Conservation (phyloP, 176 grass and related monocot species). For the Cymbopogon citratus region DNA sequence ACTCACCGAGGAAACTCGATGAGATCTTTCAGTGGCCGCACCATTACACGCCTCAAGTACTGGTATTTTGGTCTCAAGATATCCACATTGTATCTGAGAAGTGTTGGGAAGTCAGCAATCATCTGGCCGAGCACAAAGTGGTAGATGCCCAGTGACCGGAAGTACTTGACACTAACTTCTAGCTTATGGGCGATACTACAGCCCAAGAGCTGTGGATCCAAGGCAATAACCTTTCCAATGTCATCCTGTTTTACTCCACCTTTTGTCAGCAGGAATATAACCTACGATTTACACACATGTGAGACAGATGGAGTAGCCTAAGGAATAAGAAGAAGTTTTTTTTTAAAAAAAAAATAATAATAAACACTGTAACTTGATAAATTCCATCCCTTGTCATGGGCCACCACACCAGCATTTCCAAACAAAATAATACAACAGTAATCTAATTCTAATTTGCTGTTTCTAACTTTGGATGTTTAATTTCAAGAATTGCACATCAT, state of each 20-base stretch:
- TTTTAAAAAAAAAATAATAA: not conserved
- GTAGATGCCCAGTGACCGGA: constrained; percentile 78
- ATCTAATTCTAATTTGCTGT: not conserved
- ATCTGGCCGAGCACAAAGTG: constrained; percentile 65
- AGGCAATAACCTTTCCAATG: constrained; percentile 84
- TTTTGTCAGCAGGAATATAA: constrained; percentile 83
- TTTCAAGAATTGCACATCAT: not conserved
- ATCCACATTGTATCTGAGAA: constrained; percentile 81
- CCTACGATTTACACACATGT: constrained; percentile 30
- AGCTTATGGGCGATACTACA: constrained; percentile 85
- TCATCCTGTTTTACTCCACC: constrained; percentile 69
- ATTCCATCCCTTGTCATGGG: not conserved
- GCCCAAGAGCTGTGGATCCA: constrained; percentile 86
- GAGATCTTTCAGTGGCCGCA: constrained; percentile 75
- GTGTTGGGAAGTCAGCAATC: constrained; percentile 79
- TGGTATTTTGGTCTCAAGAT: constrained; percentile 73
- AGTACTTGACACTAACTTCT: constrained; percentile 82
- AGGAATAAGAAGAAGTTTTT: not conserved
- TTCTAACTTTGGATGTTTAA: not conserved
- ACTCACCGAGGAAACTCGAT: constrained; percentile 84
- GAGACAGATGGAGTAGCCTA: constrained; percentile 14
- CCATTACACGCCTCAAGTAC: constrained; percentile 93
- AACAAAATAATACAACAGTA: not conserved
- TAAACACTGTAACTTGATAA: not conserved
- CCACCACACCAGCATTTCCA: not conserved